Evolutionary conservation across 768 basidiomycete genomes (phyloP), one percentile per base, ranked within the genome.

Genomic region (Tephrocybe sp.): DNA sequence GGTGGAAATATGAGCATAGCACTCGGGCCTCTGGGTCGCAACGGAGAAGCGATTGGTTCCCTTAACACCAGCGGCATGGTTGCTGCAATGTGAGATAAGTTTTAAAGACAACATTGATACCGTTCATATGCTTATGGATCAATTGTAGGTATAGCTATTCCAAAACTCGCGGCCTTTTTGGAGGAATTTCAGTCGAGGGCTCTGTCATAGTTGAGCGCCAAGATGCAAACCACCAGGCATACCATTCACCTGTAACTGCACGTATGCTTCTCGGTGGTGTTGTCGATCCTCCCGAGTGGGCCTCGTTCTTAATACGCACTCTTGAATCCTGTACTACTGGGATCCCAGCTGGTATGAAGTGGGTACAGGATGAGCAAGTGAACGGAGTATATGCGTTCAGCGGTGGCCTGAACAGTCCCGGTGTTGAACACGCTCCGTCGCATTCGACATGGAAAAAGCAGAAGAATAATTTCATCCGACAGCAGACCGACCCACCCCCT

Each of bases 141-240:
- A 40, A 43, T 25, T 52, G 42, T 61, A 89, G 87, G 86, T 91
- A 92, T 66, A 89, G 86, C 61, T 93, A 93, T 61, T 88, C 86
- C 7, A 95, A 94, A 65, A 94, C 94, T 1, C 82, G 89, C 46
- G 95, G 95, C 18, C 78, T 97, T 3, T 97, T 97, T 53, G 94
- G 95, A 24, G 95, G 95, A 4, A 76, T 97, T 10, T 92, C 90
- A 15, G 64, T 91, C 10, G 88, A 91, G 70, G 93, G 93, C 11
- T 90, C 88, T 1, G 84, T 97, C 43, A 94, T 98, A 51, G 78
- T 97, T 13, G 95, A 97, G 67, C 82, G 95, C 31, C 88, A 93
- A 61, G 95, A 99, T 65, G 91, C 93, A 8, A 97, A 97, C 62
- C 72, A 80, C 1, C 75, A 84, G 42, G 94, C 94, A 2, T 97